Conservation (phyloP, 768 basidiomycete species). For the Cystoderma amianthinum region DNA sequence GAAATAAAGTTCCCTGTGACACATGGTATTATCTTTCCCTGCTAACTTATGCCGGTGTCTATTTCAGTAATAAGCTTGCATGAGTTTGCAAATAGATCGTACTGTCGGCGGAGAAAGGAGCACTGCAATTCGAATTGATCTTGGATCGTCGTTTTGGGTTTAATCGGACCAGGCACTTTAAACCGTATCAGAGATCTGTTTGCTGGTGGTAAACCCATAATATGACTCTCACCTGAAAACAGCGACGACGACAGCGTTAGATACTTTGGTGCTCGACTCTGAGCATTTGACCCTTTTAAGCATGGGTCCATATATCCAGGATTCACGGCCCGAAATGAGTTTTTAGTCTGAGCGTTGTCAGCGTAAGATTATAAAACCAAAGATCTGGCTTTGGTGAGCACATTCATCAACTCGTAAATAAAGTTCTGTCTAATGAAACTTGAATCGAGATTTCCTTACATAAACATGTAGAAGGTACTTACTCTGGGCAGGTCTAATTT, state of each 20-base stretch:
- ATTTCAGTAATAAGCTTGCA: slow-evolving; percentile 16
- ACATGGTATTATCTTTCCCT: slow-evolving; percentile 44
- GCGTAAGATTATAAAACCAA: too few relatives aligned
- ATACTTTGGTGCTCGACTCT: too few relatives aligned
- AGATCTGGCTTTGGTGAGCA: too few relatives aligned
- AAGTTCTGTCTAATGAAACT: not conserved
- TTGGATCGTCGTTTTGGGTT: slow-evolving; percentile 27
- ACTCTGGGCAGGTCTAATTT: too few relatives aligned
- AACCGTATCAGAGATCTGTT: slow-evolving; percentile 23
- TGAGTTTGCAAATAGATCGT: slow-evolving; percentile 7
- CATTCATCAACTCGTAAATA: not conserved
- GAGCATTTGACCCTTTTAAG: too few relatives aligned
- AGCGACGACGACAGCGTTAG: too few relatives aligned
- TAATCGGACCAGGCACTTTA: slow-evolving; percentile 19
- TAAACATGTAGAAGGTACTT: too few relatives aligned
- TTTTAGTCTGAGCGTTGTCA: too few relatives aligned
- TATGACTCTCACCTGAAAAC: too few relatives aligned
- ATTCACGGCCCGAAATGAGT: too few relatives aligned
- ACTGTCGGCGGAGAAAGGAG: slow-evolving; percentile 48
- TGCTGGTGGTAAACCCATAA: too few relatives aligned
- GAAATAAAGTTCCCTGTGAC: slow-evolving; percentile 55
- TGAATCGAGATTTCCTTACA: not conserved
- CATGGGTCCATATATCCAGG: too few relatives aligned
- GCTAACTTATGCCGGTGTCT: slow-evolving; percentile 10
- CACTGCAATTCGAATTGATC: slow-evolving; percentile 22